phyloP scores from a whole-genome alignment of 176 grass and related monocot species.

The Aegilops speltoides region DNA sequence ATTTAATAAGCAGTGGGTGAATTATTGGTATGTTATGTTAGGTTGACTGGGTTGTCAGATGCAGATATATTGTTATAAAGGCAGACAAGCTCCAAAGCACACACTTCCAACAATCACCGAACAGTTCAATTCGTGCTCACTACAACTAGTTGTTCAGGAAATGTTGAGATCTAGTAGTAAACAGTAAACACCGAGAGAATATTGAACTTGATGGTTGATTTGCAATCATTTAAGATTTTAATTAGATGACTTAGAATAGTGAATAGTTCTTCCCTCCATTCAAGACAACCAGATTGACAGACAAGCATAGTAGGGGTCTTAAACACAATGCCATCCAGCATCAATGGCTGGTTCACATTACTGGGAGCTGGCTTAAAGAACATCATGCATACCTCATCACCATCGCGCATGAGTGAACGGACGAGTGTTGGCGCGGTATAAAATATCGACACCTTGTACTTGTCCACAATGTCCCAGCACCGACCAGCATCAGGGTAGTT shows the following conservation, averaged over 20 bases:
- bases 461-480: conserved; percentile 97
- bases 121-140: not conserved
- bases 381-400: conserved; percentile 57
- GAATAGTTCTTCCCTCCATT: not conserved
- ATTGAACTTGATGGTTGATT: not conserved
- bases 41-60: not conserved
- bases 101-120: not conserved
- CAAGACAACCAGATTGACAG: conserved; percentile 6
- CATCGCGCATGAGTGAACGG: conserved; percentile 89
- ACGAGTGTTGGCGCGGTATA: conserved; percentile 94
- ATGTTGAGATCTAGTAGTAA: not conserved
- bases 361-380: not conserved
- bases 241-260: not conserved
- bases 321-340: conserved; percentile 15
- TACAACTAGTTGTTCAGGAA: not conserved
- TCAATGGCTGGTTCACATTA: not conserved
- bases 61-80: not conserved
- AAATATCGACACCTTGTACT: conserved; percentile 94
- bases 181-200: not conserved
- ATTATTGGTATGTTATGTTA: conserved; percentile 4
- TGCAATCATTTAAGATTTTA: conserved; percentile 6
- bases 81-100: not conserved
- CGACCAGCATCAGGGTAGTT: conserved; percentile 89
- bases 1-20: not conserved
- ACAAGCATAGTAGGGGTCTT: not conserved